Evolutionary conservation across 441 rosid species (phyloP).

Genomic region (Aquilaria agallochum): DNA sequence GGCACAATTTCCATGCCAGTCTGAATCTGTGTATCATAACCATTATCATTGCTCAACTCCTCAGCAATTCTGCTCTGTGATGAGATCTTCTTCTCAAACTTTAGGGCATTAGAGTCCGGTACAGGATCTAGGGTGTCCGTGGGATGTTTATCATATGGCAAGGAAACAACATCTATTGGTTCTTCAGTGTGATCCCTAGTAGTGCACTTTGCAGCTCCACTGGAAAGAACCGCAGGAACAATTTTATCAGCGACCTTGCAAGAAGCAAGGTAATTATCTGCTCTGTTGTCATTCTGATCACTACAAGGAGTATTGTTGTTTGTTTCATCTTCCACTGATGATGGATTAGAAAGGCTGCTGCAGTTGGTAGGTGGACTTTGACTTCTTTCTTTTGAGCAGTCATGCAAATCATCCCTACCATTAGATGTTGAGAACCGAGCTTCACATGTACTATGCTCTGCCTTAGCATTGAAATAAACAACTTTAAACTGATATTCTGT

Average conservation of each 20-base stretch:
- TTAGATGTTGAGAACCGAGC: conserved; percentile 41
- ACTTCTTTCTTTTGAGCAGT: conserved; percentile 52
- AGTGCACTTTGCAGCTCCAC: conserved; percentile 23
- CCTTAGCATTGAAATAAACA: conserved; percentile 32
- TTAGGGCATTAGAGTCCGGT: conserved; percentile 25
- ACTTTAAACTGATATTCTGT: conserved; percentile 60
- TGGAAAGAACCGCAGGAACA: conserved; percentile 26
- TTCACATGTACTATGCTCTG: conserved; percentile 44
- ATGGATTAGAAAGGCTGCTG: conserved; percentile 72
- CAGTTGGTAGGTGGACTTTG: conserved; percentile 68
- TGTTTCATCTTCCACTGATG: conserved; percentile 74
- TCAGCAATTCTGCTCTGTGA: conserved; percentile 26
- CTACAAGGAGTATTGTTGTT: conserved; percentile 33
- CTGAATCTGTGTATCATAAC: conserved; percentile 30
- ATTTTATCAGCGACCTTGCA: conserved; percentile 31
- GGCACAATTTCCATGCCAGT: conserved; percentile 41
- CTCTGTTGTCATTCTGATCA: conserved; percentile 35
- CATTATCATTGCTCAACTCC: conserved; percentile 33
- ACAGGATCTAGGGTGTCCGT: conserved; percentile 12
- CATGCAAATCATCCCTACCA: conserved; percentile 28
- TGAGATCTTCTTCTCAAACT: conserved; percentile 26
- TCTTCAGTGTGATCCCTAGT: conserved; percentile 14
- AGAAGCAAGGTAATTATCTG: conserved; percentile 29
- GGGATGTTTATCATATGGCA: conserved; percentile 27
- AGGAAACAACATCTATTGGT: conserved; percentile 22